Conservation (phyloP, 2,329 filamentous ascomycete genomes). For the Raffaelea albimanens region DNA sequence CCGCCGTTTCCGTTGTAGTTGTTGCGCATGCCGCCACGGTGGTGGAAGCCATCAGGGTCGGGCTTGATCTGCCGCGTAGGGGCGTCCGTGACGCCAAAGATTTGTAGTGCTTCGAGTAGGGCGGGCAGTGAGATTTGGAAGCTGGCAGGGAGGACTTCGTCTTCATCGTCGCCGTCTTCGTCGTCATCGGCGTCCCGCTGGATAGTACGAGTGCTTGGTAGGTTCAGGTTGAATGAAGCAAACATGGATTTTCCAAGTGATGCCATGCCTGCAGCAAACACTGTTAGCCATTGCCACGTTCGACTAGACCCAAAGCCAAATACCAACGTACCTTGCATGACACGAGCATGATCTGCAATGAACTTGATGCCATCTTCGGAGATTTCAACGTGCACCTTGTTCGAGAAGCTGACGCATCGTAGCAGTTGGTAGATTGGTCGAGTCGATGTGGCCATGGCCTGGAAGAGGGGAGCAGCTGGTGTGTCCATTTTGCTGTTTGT, state of each 20-base stretch:
- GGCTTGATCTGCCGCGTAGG: constrained; percentile 46
- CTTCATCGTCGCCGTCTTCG: constrained; percentile 26
- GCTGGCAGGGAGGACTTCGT: constrained; percentile 35
- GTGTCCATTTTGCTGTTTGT: constrained; percentile 11
- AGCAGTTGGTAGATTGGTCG: constrained; percentile 60
- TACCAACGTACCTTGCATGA: constrained; percentile 75
- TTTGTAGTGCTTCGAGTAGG: constrained; percentile 87
- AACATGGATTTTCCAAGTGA: constrained; percentile 88
- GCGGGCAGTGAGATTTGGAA: constrained; percentile 85
- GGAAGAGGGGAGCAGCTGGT: constrained; percentile 49
- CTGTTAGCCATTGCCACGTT: neutral
- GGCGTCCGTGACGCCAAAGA: constrained; percentile 77
- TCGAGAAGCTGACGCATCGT: constrained; percentile 50
- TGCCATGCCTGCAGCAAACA: constrained; percentile 47
- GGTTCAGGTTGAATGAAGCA: constrained; percentile 68
- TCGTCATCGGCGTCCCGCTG: constrained; percentile 17
- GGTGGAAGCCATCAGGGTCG: constrained; percentile 41
- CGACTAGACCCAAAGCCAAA: neutral
- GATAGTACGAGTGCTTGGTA: constrained; percentile 17
- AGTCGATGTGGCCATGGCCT: constrained; percentile 68
- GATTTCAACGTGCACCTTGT: constrained; percentile 59
- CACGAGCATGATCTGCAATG: constrained; percentile 75
- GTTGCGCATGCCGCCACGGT: constrained; percentile 51
- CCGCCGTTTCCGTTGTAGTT: neutral
- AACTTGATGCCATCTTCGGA: constrained; percentile 79